Percentiles rank a stretch among this genome's conserved stretches.
These are phyloP conservation scores for Mollisia scopiformis DNA, from an alignment of 2,329 filamentous ascomycete genomes.

Conservation along the genomic window DNA sequence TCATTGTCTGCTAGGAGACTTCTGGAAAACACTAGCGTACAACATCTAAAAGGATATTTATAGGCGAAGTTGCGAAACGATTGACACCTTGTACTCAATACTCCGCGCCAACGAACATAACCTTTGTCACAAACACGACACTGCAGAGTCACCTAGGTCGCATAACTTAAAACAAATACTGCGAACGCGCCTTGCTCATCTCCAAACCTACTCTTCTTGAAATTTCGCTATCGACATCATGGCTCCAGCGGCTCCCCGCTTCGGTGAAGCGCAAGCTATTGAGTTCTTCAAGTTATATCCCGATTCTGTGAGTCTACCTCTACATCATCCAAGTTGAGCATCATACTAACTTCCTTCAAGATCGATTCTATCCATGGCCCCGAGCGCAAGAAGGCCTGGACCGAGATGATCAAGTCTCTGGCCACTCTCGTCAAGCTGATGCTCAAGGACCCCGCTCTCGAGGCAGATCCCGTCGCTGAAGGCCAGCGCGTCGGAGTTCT, in stretches of 20 bases:
- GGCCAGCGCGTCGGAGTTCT: not conserved
- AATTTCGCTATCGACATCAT: not conserved
- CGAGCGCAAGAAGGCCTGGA: not conserved
- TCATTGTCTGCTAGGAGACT: too few relatives aligned
- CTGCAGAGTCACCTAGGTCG: too few relatives aligned
- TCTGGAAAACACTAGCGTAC: too few relatives aligned
- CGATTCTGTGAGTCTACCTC: not conserved
- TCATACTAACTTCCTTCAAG: not conserved
- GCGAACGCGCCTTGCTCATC: too few relatives aligned
- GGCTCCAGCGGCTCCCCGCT: not conserved
- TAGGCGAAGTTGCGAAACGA: too few relatives aligned
- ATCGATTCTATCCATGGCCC: not conserved
- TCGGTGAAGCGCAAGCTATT: not conserved
- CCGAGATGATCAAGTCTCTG: not conserved
- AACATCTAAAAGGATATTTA: too few relatives aligned
- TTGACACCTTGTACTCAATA: too few relatives aligned
- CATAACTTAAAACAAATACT: too few relatives aligned
- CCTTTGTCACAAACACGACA: too few relatives aligned
- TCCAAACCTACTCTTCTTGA: too few relatives aligned
- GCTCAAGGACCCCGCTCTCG: not conserved
- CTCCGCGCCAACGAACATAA: too few relatives aligned
- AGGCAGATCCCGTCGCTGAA: not conserved
- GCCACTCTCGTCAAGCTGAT: not conserved
- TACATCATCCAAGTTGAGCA: too few relatives aligned
- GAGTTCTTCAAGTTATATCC: not conserved